Percentiles rank a stretch among this genome's conserved stretches.
Evolutionary conservation across 768 basidiomycete species (phyloP).

Genomic region (Panaeolus papilionaceus): DNA sequence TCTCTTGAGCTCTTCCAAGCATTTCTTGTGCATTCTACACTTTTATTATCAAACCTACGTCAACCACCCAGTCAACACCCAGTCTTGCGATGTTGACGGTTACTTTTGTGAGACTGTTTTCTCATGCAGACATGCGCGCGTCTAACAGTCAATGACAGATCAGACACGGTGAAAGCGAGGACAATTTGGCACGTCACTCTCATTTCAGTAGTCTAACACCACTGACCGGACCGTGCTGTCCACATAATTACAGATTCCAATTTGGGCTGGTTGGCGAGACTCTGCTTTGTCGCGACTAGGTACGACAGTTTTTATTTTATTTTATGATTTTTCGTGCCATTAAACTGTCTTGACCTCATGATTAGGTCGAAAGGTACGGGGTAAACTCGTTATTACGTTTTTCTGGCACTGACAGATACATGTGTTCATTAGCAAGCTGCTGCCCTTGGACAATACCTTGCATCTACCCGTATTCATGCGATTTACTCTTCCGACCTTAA

Average conservation of each 20-base stretch:
- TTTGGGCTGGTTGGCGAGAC: slow-evolving; percentile 85
- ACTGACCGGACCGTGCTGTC: slow-evolving; percentile 1
- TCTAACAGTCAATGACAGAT: slow-evolving; percentile 23
- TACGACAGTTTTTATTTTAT: slow-evolving; percentile 32
- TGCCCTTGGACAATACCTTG: slow-evolving; percentile 63
- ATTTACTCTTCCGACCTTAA: slow-evolving; percentile 75
- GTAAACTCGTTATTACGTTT: not conserved
- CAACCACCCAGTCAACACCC: no score
- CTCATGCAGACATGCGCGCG: not conserved
- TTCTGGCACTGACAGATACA: not conserved
- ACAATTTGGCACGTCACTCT: slow-evolving; percentile 58
- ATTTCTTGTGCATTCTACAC: no score
- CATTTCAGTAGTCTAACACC: not conserved
- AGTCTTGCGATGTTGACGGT: not conserved
- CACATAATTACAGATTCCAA: slow-evolving; percentile 33
- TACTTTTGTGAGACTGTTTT: not conserved
- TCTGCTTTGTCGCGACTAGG: slow-evolving; percentile 77
- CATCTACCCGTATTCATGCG: slow-evolving; percentile 51
- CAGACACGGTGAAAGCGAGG: slow-evolving; percentile 56
- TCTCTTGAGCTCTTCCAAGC: not conserved
- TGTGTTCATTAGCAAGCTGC: slow-evolving; percentile 55
- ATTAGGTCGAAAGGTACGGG: slow-evolving; percentile 30
- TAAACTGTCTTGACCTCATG: not conserved
- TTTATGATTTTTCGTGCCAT: not conserved
- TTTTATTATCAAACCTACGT: no score